Conservation (phyloP, 2,329 filamentous ascomycete species). For the Fusarium torreyae region DNA sequence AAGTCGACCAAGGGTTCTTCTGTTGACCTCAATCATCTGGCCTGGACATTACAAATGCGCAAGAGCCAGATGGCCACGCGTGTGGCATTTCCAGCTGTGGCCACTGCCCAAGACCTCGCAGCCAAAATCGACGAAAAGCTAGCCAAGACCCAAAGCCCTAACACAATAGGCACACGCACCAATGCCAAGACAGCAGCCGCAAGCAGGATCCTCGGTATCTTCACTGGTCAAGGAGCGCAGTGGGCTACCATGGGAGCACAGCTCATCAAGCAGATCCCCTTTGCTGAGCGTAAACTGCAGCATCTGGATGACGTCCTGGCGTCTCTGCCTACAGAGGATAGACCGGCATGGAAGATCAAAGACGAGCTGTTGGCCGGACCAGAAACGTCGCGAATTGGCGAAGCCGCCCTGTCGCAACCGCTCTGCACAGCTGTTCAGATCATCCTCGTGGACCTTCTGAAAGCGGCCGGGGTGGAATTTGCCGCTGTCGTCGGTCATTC, state of each 20-base stretch:
- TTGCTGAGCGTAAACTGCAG: not conserved
- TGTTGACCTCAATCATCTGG: too few species aligned
- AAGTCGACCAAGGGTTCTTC: too few species aligned
- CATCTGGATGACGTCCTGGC: not conserved
- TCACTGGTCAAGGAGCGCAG: conserved; percentile 9
- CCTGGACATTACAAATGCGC: too few species aligned
- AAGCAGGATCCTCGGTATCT: too few species aligned
- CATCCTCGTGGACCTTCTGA: not conserved
- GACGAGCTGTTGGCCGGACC: not conserved
- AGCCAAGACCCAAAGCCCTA: too few species aligned
- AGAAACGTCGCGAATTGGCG: not conserved
- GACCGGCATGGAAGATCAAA: not conserved
- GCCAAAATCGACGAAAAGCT: too few species aligned
- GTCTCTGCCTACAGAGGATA: not conserved
- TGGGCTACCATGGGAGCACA: conserved; percentile 2
- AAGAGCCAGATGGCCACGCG: too few species aligned
- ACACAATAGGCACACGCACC: too few species aligned
- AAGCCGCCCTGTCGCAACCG: not conserved
- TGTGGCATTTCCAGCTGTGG: not conserved
- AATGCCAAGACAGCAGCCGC: too few species aligned
- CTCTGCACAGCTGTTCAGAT: conserved; percentile 1
- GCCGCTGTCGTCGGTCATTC: conserved; percentile 61
- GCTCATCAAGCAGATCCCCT: not conserved
- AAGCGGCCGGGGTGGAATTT: conserved; percentile 45
- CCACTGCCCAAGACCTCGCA: too few species aligned